Evolutionary conservation across 139 green algal genomes (phyloP), one percentile per base, ranked within the genome.

Genomic region (Chlamydomonas sphaeroides): DNA sequence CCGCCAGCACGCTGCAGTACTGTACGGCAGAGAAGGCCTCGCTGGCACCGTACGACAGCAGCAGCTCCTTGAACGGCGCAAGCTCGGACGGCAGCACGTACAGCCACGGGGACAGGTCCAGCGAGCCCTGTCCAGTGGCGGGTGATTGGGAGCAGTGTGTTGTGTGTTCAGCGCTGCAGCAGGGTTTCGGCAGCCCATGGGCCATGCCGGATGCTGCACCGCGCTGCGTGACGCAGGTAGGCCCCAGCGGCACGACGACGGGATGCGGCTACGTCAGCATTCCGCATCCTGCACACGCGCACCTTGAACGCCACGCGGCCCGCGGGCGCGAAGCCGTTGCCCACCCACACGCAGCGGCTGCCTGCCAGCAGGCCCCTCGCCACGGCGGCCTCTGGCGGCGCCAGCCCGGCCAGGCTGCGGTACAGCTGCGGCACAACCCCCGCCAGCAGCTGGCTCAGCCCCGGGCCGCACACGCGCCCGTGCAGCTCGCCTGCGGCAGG

Each of bases 31-130:
- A 86, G 79, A 96, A 95, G 28, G 61, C 74, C 38, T 92, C 79
- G 1, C 86, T 82, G 7, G 93, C 93, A 11, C 94, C 94, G 39
- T 95, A 85, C 41, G 53, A 69, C 36, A 78, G 32, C 20, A 97
- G 85, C 77, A 96, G 70, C 20, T 89, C 78, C n/a, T 82, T 85
- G 84, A 96, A 97, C 59, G 91, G 88, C 17, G 86, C 86, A 56
- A 96, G 80, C 67, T 96, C 93, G 14, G 88, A 48, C 0, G 94
- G 94, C 30, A 94, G 80, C 1, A 95, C 90, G 68, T 93, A 93
- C 32, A 96, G 84, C 77, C 89, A 92, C 8, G 93, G 93, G 0
- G 89, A 90, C 38, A 96, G 88, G 78, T 95, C 91, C 56, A 97
- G 72, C 4, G 90, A 89, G 33, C 93, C 93, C 79, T 90, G 84